Percentiles rank a stretch among this genome's conserved stretches.
phyloP scores from a whole-genome alignment of 2,329 filamentous ascomycete genomes.

The Fusarium keratoplasticum region DNA sequence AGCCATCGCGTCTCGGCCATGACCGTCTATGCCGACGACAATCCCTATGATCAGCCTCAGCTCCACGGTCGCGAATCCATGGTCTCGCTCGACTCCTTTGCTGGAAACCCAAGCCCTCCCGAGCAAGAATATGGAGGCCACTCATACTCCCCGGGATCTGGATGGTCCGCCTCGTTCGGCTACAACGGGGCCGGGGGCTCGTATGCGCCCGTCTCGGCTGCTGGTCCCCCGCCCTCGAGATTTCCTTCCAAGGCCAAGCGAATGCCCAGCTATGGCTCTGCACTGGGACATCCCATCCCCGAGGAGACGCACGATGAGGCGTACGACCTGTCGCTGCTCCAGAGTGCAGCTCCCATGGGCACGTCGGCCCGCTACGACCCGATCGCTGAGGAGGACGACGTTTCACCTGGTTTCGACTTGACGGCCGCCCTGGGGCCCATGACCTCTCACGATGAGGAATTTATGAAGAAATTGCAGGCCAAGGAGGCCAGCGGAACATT shows the following conservation, averaged over 20 bases:
- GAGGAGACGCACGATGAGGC: constrained; percentile 54
- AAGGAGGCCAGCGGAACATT: constrained; percentile 67
- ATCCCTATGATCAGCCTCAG: constrained; percentile 44
- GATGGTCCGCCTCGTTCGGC: constrained; percentile 46
- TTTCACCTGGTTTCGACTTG: constrained; percentile 57
- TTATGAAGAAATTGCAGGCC: constrained; percentile 59
- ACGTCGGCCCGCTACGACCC: constrained; percentile 48
- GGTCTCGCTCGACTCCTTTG: constrained; percentile 53
- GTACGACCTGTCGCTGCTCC: constrained; percentile 58
- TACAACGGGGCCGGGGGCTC: constrained; percentile 42
- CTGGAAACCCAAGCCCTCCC: constrained; percentile 31
- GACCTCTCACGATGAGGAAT: constrained; percentile 57
- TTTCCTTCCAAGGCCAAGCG: constrained; percentile 41
- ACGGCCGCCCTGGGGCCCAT: constrained; percentile 60
- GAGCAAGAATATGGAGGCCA: constrained; percentile 32
- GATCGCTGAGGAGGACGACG: constrained; percentile 47
- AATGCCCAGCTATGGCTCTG: constrained; percentile 41
- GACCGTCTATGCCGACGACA: constrained; percentile 47
- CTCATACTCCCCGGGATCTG: constrained; percentile 34
- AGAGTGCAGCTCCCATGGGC: constrained; percentile 55
- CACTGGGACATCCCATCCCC: constrained; percentile 40
- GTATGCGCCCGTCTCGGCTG: constrained; percentile 45
- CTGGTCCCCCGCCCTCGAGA: constrained; percentile 33
- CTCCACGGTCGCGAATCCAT: constrained; percentile 53
- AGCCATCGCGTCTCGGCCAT: constrained; percentile 50